Conservation (phyloP, 2,329 filamentous ascomycete species). For the Chaetomiaceae sp. region DNA sequence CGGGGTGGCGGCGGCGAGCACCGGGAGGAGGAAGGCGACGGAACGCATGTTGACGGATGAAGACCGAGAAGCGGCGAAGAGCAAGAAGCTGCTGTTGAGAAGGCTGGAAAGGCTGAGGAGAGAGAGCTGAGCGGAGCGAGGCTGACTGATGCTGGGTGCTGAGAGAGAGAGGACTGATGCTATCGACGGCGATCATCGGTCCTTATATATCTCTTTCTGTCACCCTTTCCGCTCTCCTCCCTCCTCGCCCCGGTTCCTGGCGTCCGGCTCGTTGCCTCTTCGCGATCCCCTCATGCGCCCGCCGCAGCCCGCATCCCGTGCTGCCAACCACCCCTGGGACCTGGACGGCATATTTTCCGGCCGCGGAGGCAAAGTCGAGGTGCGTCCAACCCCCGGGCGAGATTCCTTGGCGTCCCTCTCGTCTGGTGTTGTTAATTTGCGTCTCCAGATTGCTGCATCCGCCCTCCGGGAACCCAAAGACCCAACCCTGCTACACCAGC, state of each 20-base stretch:
- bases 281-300: conserved; percentile 10
- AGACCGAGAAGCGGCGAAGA: conserved; percentile 9
- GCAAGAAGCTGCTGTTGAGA: conserved; percentile 5
- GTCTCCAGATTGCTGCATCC: conserved; percentile 20
- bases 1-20: conserved; percentile 34
- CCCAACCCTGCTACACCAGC: background rate
- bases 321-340: background rate
- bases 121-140: conserved; percentile 15
- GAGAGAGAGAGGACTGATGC: conserved; percentile 11
- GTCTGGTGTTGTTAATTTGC: conserved; percentile 25
- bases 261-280: background rate
- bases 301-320: background rate
- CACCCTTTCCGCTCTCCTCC: too few species aligned
- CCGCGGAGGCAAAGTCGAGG: conserved; percentile 19
- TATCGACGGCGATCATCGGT: conserved; percentile 14
- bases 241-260: conserved; percentile 3
- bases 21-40: conserved; percentile 32
- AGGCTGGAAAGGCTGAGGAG: conserved; percentile 16
- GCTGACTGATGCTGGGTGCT: conserved; percentile 16
- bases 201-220: conserved; percentile 25
- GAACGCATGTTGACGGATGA: conserved; percentile 32
- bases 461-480: conserved; percentile 6
- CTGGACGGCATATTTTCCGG: conserved; percentile 17
- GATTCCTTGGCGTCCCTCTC: conserved; percentile 18
- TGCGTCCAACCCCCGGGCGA: conserved; percentile 8